These are phyloP conservation scores for Ascochyta fabae DNA, from an alignment of 2,329 filamentous ascomycete genomes.

Conservation along the genomic window DNA sequence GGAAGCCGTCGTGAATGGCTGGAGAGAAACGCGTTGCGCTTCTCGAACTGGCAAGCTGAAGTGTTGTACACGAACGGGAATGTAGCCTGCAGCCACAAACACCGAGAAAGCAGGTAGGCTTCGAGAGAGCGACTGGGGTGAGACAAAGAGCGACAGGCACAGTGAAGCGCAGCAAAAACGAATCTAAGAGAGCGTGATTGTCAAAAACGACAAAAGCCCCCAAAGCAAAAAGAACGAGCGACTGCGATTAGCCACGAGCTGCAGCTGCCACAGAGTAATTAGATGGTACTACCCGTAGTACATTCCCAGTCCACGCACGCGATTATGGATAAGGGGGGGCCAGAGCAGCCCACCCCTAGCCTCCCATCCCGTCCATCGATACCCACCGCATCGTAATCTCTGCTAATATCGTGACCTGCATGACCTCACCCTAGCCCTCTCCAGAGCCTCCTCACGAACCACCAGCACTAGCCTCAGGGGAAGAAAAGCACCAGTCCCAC, in stretches of 20 bases:
- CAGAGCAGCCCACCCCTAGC: slow-evolving; percentile 25
- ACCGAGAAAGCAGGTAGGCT: slow-evolving; percentile 19
- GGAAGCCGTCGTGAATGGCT: slow-evolving; percentile 58
- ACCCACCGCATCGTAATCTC: slow-evolving; percentile 43
- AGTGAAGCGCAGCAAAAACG: slow-evolving; percentile 21
- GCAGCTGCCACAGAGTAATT: slow-evolving; percentile 27
- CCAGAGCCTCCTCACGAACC: too few relatives aligned
- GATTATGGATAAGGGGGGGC: slow-evolving; percentile 26
- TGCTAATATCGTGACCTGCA: slow-evolving; percentile 44
- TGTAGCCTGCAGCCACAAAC: slow-evolving; percentile 20
- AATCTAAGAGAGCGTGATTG: slow-evolving; percentile 29
- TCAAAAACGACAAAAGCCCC: slow-evolving; percentile 6
- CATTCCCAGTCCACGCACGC: slow-evolving; percentile 31
- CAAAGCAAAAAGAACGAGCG: slow-evolving; percentile 11
- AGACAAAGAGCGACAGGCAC: slow-evolving; percentile 37
- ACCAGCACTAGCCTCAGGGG: too few relatives aligned
- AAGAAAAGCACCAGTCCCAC: too few relatives aligned
- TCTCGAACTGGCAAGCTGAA: slow-evolving; percentile 28
- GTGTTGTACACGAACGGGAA: slow-evolving; percentile 9
- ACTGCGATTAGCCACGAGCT: slow-evolving; percentile 21
- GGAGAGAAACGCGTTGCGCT: slow-evolving; percentile 48
- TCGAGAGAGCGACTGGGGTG: slow-evolving; percentile 36
- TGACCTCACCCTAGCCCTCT: slow-evolving; percentile 23
- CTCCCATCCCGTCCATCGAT: slow-evolving; percentile 40
- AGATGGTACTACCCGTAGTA: slow-evolving; percentile 32